Evolutionary conservation across 164 flowering plant genomes (phyloP), one percentile per base, ranked within the genome.

Genomic region (Annona cherimola): DNA sequence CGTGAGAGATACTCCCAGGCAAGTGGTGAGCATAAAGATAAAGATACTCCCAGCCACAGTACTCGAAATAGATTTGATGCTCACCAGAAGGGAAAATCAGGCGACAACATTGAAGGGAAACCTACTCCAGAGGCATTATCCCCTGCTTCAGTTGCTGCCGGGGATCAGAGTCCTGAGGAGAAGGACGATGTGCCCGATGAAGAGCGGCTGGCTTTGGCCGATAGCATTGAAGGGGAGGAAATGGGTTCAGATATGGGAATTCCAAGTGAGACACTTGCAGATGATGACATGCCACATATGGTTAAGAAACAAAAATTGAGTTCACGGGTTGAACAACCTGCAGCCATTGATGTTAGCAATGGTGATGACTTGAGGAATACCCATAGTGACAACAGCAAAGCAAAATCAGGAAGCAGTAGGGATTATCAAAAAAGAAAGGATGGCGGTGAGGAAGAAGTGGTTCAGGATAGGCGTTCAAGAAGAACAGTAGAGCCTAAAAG

Each of bases 361-460:
- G 84, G 71, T 55, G 90, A 89, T 71, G 88, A 86, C 73, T 76
- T 84, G 20, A 92, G 80, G 76, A 76, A 86, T 71, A 84, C 88
- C 74, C 89, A 87, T 73, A 91, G 92, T 80, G 96, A 90, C 54
- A 86, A 78, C 76, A 91, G 93, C 85, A 95, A 84, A 84, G 89
- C 85, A 75, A 88, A 85, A 76, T 87, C 96, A 45, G 93, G 86
- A 46, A 85, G 87, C 77, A 88, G 93, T 84, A 83, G 84, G 80
- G 94, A 86, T 75, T 71, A 79, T 79, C 81, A 74, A 62, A 91
- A 83, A 77, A 73, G 79, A 66, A 83, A 72, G 63, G 97, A 88
- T 61, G 83, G 76, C 67, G 80, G 75, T 59, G 96, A 88, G 42
- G 97, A 92, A 73, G 97, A 94, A 82, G 92, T 86, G 66, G 63